phyloP scores from a whole-genome alignment of 352 stramenopile genomes.

The Globisporangium paroecandrum region DNA sequence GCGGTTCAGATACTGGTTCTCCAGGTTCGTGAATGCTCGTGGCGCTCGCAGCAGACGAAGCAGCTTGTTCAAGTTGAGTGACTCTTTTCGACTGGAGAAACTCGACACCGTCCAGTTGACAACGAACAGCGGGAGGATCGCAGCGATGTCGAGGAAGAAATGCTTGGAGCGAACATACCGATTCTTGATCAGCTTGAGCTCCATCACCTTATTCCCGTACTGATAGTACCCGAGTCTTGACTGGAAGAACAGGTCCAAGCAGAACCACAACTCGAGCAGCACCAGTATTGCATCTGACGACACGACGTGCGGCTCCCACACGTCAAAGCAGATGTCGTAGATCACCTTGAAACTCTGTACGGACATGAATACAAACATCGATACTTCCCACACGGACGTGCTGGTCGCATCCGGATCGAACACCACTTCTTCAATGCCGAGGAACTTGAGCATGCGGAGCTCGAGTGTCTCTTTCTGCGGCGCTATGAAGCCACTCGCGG shows the following conservation, averaged over 20 bases:
- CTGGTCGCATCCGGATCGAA: slow-evolving; percentile 42
- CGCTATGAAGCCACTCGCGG: background rate
- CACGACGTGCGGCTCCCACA: background rate
- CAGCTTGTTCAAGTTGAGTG: slow-evolving; percentile 56
- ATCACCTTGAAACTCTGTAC: slow-evolving; percentile 37
- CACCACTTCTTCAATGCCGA: slow-evolving; percentile 31
- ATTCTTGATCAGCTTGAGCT: slow-evolving; percentile 32
- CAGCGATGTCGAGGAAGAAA: slow-evolving; percentile 32
- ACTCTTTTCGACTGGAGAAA: slow-evolving; percentile 26
- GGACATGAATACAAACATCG: slow-evolving; percentile 27
- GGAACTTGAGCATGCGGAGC: slow-evolving; percentile 23
- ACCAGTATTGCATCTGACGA: slow-evolving; percentile 26
- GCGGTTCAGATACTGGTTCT: slow-evolving; percentile 40
- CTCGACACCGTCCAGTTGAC: slow-evolving; percentile 40
- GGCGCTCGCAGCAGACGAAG: slow-evolving; percentile 32
- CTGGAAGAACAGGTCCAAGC: slow-evolving; percentile 43
- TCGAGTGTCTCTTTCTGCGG: slow-evolving; percentile 24
- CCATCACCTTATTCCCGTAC: slow-evolving; percentile 71
- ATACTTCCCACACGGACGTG: slow-evolving; percentile 28
- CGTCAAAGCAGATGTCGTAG: slow-evolving; percentile 26
- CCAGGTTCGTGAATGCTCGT: slow-evolving; percentile 18
- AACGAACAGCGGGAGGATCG: slow-evolving; percentile 40
- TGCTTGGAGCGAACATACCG: slow-evolving; percentile 34
- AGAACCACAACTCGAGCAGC: slow-evolving; percentile 42
- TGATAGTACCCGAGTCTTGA: slow-evolving; percentile 53